These are phyloP conservation scores for Colletotrichum magnum DNA, from an alignment of 2,329 filamentous ascomycete genomes.

Conservation along the genomic window DNA sequence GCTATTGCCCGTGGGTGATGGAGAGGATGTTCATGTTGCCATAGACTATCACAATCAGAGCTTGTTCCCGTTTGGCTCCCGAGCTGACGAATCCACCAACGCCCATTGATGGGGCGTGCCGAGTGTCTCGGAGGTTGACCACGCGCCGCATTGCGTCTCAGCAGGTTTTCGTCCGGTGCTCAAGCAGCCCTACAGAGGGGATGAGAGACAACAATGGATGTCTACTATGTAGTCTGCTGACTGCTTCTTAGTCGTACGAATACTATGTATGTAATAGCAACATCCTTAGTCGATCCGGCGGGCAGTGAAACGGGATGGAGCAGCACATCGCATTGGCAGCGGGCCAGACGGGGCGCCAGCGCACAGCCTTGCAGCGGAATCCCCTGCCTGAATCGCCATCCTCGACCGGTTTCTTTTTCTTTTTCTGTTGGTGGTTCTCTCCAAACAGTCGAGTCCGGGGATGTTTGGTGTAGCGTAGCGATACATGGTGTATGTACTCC, in stretches of 20 bases:
- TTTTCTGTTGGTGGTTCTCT: background rate
- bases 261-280: no score
- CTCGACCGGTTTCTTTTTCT: background rate
- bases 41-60: background rate
- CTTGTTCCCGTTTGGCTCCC: slow-evolving; percentile 27
- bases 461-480: background rate
- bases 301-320: slow-evolving; percentile 22
- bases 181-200: background rate
- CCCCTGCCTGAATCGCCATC: slow-evolving; percentile 9
- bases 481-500: background rate
- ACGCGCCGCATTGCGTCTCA: slow-evolving; percentile 16
- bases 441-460: no score
- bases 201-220: background rate
- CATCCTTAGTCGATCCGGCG: background rate
- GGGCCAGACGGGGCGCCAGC: slow-evolving; percentile 1
- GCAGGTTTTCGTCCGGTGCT: slow-evolving; percentile 21
- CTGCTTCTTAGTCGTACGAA: background rate
- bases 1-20: background rate
- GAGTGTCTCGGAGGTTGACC: slow-evolving; percentile 11
- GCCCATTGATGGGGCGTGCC: background rate
- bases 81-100: slow-evolving; percentile 21
- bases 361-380: slow-evolving; percentile 8
- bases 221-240: background rate
- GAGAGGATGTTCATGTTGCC: background rate
- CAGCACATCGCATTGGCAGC: slow-evolving; percentile 3